Base-by-base conservation (phyloP, 768 basidiomycete genomes). In the Tulasnella sp. region DNA sequence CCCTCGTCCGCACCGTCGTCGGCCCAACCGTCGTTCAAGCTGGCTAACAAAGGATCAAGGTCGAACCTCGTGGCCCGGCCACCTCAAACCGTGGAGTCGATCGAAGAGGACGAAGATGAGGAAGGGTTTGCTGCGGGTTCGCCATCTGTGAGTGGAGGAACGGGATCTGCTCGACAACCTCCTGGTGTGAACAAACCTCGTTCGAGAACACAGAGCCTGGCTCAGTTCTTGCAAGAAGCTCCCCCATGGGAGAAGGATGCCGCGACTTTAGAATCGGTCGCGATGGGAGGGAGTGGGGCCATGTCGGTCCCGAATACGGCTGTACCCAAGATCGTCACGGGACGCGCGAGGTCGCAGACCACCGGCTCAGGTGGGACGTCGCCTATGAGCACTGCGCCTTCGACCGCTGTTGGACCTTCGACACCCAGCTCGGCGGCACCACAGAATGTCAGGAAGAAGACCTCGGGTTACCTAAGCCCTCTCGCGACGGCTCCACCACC, bases 31-130 rank as follows among this genome's bases (percentile, higher is more conserved):
- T 52, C 45, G 38, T 73, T 71, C 71, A 74, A 74, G 58, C 52
- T 74, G 36, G 73, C 39, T 29, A 40, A 71, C 39, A 76, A 76
- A 38, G 39, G 40, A 9, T 76, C 75, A 29, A 40, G 67, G 69
- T 76, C 75, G 5, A 68, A 68, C 38, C 69, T 76, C 34, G 67
- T 71, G 15, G 40, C 75, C 8, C 67, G 75, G 2, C 49, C 75
- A 17, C 64, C 75, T n/a, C 67, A 76, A 40, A 67, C 37, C 14
- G 73, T 76, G 15, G 64, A 68, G 29, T 38, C 75, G 7, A 76
- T 76, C 34, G 75, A 76, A 42, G 75, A 76, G 29, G 75, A 68
- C 37, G 67, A 76, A 49, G 75, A 76, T 31, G 75, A 76, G 22
- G 67, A 68, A 6, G 69, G 67, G 25, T 40, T 19, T n/a, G 22